Evolutionary conservation across 2,329 filamentous ascomycete species (phyloP).

Genomic region (Xylariaceae sp.): DNA sequence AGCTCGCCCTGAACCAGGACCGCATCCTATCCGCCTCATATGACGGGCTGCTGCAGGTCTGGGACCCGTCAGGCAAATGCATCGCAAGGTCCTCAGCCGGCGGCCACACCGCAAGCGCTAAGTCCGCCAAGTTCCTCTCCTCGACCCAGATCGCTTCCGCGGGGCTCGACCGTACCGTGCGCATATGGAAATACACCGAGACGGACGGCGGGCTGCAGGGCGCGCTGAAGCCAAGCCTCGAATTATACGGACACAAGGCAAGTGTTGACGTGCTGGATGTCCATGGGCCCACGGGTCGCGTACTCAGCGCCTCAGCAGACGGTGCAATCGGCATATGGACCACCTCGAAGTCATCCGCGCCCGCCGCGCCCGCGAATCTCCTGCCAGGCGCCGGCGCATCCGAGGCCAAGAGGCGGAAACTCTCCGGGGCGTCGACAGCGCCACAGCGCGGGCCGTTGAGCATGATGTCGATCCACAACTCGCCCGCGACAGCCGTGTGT

Average conservation of each 20-base stretch:
- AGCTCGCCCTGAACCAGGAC: slow-evolving; percentile 54
- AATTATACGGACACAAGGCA: slow-evolving; percentile 78
- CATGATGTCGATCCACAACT: slow-evolving; percentile 67
- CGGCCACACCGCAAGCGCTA: slow-evolving; percentile 67
- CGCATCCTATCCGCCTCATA: slow-evolving; percentile 89
- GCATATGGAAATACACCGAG: slow-evolving; percentile 85
- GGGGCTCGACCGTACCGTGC: slow-evolving; percentile 77
- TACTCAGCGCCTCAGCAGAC: slow-evolving; percentile 83
- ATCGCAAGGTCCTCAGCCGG: slow-evolving; percentile 67
- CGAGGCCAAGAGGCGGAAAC: slow-evolving; percentile 72
- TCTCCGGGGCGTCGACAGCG: slow-evolving; percentile 51
- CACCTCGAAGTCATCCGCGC: slow-evolving; percentile 69
- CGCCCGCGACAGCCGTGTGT: slow-evolving; percentile 70
- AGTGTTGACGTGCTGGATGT: slow-evolving; percentile 71
- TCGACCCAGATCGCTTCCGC: slow-evolving; percentile 75
- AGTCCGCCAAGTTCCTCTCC: slow-evolving; percentile 78
- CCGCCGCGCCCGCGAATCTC: slow-evolving; percentile 65
- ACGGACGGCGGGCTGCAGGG: slow-evolving; percentile 55
- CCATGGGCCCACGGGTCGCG: slow-evolving; percentile 66
- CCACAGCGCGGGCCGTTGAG: slow-evolving; percentile 75
- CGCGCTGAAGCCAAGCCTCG: slow-evolving; percentile 66
- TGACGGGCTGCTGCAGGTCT: slow-evolving; percentile 82
- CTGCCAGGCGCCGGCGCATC: slow-evolving; percentile 62
- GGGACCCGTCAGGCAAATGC: slow-evolving; percentile 84
- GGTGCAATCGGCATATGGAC: slow-evolving; percentile 86